A percentile compares a stretch with the other conserved stretches of the same genome.
These are phyloP conservation scores for Leersia perrieri DNA, from an alignment of 176 grass and related monocot genomes.

Conservation along the genomic window DNA sequence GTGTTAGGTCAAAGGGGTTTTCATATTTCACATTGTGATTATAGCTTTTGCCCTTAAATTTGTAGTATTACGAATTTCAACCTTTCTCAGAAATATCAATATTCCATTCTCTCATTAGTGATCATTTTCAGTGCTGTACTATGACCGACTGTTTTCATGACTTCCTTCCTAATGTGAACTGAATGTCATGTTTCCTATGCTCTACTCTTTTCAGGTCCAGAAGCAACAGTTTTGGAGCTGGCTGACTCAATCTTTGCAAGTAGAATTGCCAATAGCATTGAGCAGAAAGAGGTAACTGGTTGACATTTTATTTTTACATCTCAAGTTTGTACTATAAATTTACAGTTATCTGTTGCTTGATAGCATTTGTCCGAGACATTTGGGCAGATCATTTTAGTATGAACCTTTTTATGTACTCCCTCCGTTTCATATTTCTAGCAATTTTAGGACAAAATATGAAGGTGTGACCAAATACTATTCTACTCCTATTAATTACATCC, in stretches of 20 bases:
- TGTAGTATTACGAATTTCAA: neutral
- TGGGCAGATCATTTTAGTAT: neutral
- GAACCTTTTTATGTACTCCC: too few species aligned
- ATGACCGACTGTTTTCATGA: neutral
- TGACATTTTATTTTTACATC: conserved; percentile 21
- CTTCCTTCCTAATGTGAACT: neutral
- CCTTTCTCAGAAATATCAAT: neutral
- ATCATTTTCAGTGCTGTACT: neutral
- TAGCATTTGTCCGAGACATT: neutral
- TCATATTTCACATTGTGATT: neutral
- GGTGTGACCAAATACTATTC: too few species aligned
- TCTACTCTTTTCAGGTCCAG: conserved; percentile 56
- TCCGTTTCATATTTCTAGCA: too few species aligned
- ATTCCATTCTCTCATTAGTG: neutral
- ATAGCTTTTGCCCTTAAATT: neutral
- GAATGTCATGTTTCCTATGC: conserved; percentile 12
- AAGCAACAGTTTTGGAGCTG: conserved; percentile 53
- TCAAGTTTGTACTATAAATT: neutral
- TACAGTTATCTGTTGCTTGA: neutral
- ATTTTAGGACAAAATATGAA: too few species aligned
- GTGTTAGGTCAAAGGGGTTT: neutral
- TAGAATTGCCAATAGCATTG: conserved; percentile 44
- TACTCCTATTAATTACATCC: too few species aligned
- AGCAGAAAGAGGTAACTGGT: conserved; percentile 43
- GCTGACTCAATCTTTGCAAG: conserved; percentile 76